Base-by-base conservation (phyloP, 2,329 filamentous ascomycete species). In the Fusarium compactum region DNA sequence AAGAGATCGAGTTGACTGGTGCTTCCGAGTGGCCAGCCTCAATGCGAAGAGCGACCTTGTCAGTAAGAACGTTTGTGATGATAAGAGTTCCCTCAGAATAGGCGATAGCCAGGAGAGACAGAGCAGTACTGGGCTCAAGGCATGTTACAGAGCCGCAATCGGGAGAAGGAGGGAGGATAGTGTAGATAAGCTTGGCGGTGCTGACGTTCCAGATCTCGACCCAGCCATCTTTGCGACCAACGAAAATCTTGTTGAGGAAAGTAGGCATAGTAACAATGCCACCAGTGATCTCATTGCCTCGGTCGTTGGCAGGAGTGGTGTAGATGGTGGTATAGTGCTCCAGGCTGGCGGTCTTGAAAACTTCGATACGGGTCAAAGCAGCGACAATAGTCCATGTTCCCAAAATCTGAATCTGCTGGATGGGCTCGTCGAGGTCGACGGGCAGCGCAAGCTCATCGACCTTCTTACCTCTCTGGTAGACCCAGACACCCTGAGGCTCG, bases 191-290 rank as follows among this genome's bases (percentile, higher is more conserved):
- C 79, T 97, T 97, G 50, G 89, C 95, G 6, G 93, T 97, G 78
- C 92, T 97, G 65, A 99, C 85, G 77, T 99, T 99, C 95, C 96
- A 99, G 53, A 99, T 97, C 77, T 99, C 96, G 11, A 98, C 91
- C 79, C 90, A 92, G 9, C 96, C 96, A 78, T 99, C 94, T 69
- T 88, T 88, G 74, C 94, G 90, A 12, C 94, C 97, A 5, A 94
- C 92, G 71, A 98, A 94, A 46, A 99, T 88, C 81, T 99, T 99
- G 85, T 99, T 99, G 65, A 99, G 82, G 80, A 94, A 97, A 0
- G 96, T 98, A 2, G 95, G 95, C 91, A 98, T 94, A 75, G 89
- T 97, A 78, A 90, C 92, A 72, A 97, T 87, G 52, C 91, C 90
- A 25, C 92, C 92, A 0, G 92, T 94, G 61, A 98, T 89, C 71